phyloP scores from a whole-genome alignment of 805 yeast species.

The Scheffersomyces coipomensis region DNA sequence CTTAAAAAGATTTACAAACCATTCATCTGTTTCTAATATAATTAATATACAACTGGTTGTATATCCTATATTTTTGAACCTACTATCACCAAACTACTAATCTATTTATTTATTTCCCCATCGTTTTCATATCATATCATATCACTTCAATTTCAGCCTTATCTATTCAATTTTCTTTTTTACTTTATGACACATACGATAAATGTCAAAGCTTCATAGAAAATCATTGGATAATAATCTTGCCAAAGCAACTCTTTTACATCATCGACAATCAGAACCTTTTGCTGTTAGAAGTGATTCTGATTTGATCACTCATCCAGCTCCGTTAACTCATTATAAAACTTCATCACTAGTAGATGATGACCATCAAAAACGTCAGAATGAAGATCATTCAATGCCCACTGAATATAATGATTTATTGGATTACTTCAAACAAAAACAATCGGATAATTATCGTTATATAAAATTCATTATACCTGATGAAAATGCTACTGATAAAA shows the following conservation, averaged over 20 bases:
- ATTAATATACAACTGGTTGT: too few relatives aligned
- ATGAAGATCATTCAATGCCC: neutral
- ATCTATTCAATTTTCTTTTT: too few relatives aligned
- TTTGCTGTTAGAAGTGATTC: neutral
- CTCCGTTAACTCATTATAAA: neutral
- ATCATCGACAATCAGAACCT: neutral
- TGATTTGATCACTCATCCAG: neutral
- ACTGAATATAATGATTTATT: conserved; percentile 11
- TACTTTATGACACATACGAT: too few relatives aligned
- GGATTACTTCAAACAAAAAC: conserved; percentile 12
- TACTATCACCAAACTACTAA: too few relatives aligned
- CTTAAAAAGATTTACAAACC: too few relatives aligned
- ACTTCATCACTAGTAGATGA: neutral
- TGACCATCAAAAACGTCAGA: neutral
- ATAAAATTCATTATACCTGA: conserved; percentile 16
- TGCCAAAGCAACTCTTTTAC: neutral
- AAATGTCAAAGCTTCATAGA: neutral
- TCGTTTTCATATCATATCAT: too few relatives aligned
- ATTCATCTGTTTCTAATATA: too few relatives aligned
- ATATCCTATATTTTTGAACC: too few relatives aligned
- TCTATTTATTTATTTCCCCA: too few relatives aligned
- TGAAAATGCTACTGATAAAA: conserved; percentile 2
- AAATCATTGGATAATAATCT: neutral
- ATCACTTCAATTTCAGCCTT: too few relatives aligned
- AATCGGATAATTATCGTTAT: conserved; percentile 20